A percentile compares a stretch with the other conserved stretches of the same genome.
Conservation (phyloP, 768 basidiomycete genomes). For the Rossbeevera mucosa region DNA sequence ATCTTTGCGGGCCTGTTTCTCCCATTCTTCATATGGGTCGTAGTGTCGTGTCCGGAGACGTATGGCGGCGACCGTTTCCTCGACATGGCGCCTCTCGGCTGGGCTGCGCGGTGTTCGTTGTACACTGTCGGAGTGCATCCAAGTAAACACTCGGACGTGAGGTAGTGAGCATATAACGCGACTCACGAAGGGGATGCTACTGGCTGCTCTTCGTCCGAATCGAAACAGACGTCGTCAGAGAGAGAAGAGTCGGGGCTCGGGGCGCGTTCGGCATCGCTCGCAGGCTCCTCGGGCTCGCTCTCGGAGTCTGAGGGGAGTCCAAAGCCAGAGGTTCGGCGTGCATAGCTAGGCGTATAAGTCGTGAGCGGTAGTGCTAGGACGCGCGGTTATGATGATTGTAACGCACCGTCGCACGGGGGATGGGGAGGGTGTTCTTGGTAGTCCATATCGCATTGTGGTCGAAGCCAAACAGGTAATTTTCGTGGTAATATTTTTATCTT, state of each 20-base stretch:
- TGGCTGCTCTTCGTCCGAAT: constrained; percentile 42
- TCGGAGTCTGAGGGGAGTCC: constrained; percentile 51
- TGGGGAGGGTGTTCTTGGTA: constrained; percentile 48
- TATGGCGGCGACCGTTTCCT: constrained; percentile 46
- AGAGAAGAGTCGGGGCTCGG: constrained; percentile 32
- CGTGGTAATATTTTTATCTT: neutral
- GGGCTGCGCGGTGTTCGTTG: constrained; percentile 21
- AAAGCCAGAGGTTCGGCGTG: constrained; percentile 47
- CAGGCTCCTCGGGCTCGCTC: constrained; percentile 26
- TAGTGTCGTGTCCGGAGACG: constrained; percentile 39
- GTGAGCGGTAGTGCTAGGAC: constrained; percentile 4
- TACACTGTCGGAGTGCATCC: constrained; percentile 9
- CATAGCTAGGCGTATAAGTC: neutral
- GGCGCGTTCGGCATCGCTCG: constrained; percentile 37
- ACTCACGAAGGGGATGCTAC: constrained; percentile 33
- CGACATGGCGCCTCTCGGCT: constrained; percentile 34
- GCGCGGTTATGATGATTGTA: neutral
- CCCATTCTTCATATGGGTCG: constrained; percentile 50
- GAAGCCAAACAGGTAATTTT: neutral
- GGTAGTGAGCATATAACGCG: neutral
- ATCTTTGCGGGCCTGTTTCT: constrained; percentile 43
- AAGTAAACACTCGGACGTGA: neutral
- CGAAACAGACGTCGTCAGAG: constrained; percentile 38
- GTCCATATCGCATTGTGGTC: constrained; percentile 47
- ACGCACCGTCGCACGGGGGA: constrained; percentile 42